Evolutionary conservation across 495 filamentous ascomycete species (phyloP), one percentile per base, ranked within the genome.

Genomic region (Aspergillus affinis): DNA sequence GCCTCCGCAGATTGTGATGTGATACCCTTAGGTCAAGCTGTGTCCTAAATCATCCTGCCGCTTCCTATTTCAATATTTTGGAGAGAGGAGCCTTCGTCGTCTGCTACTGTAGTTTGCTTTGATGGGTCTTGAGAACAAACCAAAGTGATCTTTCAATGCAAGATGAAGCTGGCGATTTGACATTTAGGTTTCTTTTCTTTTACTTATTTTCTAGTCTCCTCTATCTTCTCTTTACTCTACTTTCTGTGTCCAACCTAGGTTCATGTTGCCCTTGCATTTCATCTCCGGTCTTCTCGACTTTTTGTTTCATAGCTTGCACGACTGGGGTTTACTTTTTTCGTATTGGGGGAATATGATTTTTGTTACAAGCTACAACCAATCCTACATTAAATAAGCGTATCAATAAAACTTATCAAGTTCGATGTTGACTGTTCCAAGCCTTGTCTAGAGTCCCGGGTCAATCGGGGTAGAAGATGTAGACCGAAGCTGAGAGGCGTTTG

Each of bases 1-100:
- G 12, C 48, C 17, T 23, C 48, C 17, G 6, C 63, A 88, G 85
- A 71, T 84, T 72, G 73, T 87, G 61, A 87, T 86, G 85, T 88
- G 78, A 85, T 81, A 79, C 77, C 78, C 75, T 57, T 36, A 48
- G 51, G 46, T 51, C 55, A 54, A 48, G 55, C 32, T 62, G 51
- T 48, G 53, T 62, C 61, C 53, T 54, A 55, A 56, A 58, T 62
- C 55, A 48, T 48, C 58, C 48, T 52, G 51, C 53, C 55, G 46
- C 48, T 50, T 52, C 17, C 49, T 54, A 12, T 26, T 53, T n/a
- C 23, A 29, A 21, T 29, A 44, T 32, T 61, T 23, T 48, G 55
- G 26, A 15, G 23, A 13, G 18, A 5, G 49, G 20, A 19, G 26
- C 53, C 13, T 50, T 51, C 53, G 50, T n/a, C 7, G 50, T 27